phyloP scores from a whole-genome alignment of 371 early-diverging fungal genomes.

The Apophysomyces variabilis region DNA sequence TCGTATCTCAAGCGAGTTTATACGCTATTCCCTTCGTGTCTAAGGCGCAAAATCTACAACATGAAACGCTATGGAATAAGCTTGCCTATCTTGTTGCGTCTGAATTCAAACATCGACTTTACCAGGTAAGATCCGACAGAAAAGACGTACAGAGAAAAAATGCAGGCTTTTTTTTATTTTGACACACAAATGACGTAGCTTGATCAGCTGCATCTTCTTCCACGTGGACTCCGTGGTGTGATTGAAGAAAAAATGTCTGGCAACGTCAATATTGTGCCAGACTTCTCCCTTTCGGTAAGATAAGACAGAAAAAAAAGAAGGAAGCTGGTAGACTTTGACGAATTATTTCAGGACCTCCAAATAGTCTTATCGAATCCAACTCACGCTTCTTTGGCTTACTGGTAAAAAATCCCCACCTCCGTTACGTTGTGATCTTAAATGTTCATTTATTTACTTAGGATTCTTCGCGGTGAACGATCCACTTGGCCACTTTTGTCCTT shows the following conservation, averaged over 20 bases:
- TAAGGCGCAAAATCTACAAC: conserved; percentile 55
- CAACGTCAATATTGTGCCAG: conserved; percentile 69
- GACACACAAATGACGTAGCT: conserved; percentile 35
- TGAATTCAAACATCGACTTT: conserved; percentile 65
- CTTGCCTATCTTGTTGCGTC: conserved; percentile 55
- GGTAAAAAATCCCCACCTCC: conserved; percentile 31
- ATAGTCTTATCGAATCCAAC: conserved; percentile 82
- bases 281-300: conserved; percentile 49
- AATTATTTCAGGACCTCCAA: conserved; percentile 59
- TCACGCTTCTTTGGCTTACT: conserved; percentile 68
- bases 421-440: not conserved
- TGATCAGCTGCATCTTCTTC: conserved; percentile 63
- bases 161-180: not conserved
- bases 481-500: conserved; percentile 83
- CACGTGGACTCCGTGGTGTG: conserved; percentile 57
- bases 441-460: conserved; percentile 38
- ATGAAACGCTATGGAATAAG: conserved; percentile 46
- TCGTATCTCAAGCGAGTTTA: conserved; percentile 74
- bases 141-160: not conserved
- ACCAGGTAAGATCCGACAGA: conserved; percentile 47
- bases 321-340: not conserved
- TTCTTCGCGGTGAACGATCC: conserved; percentile 79
- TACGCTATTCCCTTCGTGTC: conserved; percentile 69
- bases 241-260: conserved; percentile 71
- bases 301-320: not conserved